A percentile compares a stretch with the other conserved stretches of the same genome.
Evolutionary conservation across 2,329 filamentous ascomycete genomes (phyloP).

Genomic region (Xylariaceae sp.): DNA sequence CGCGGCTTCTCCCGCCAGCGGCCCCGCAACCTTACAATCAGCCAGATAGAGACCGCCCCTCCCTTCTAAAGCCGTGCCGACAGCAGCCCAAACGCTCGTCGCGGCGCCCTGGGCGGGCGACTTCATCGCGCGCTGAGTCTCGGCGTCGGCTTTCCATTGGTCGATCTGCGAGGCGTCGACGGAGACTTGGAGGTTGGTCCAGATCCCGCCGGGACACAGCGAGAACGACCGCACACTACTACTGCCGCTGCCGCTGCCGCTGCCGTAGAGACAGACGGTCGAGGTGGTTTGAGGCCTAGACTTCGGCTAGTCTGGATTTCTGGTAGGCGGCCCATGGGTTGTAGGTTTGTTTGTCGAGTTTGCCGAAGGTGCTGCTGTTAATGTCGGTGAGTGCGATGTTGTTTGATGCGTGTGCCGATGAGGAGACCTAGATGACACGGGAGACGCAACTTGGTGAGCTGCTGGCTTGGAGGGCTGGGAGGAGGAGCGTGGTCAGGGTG

Average conservation of each 20-base stretch:
- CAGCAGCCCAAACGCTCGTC: conserved; percentile 42
- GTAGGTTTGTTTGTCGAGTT: conserved; percentile 32
- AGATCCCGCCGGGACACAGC: conserved; percentile 42
- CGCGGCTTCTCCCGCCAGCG: not conserved
- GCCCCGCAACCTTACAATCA: conserved; percentile 36
- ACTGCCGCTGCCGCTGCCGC: too few species aligned
- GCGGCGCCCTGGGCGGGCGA: conserved; percentile 43
- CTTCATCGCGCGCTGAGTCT: conserved; percentile 18
- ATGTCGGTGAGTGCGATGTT: conserved; percentile 29
- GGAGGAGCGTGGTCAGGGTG: conserved; percentile 46
- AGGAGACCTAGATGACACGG: conserved; percentile 41
- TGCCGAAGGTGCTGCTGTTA: too few species aligned
- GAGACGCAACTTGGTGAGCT: conserved; percentile 35
- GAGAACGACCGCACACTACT: conserved; percentile 37
- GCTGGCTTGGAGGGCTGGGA: conserved; percentile 36
- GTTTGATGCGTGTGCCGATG: conserved; percentile 31
- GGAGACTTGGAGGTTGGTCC: conserved; percentile 25
- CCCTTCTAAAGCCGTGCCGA: conserved; percentile 39
- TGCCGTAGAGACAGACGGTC: conserved; percentile 42
- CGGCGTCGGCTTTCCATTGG: not conserved
- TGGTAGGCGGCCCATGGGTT: conserved; percentile 36
- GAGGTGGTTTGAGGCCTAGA: conserved; percentile 43
- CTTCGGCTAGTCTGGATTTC: conserved; percentile 41
- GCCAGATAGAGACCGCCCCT: conserved; percentile 45
- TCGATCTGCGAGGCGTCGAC: conserved; percentile 9